phyloP scores from a whole-genome alignment of 306 rosid species.

The Notholithocarpus densiflorus region DNA sequence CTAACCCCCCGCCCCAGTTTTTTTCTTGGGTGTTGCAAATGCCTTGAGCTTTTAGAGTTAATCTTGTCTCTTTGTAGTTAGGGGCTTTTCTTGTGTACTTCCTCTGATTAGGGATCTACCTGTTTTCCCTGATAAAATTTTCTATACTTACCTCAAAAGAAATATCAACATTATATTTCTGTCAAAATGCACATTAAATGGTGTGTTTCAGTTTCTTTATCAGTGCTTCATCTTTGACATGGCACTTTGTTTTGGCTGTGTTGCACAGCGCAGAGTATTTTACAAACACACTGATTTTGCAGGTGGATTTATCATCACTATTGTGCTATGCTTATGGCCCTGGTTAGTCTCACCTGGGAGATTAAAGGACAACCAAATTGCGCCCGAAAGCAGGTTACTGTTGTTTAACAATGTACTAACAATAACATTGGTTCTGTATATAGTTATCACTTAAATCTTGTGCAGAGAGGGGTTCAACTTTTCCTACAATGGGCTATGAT shows the following conservation, averaged over 20 bases:
- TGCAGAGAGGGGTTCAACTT: conserved; percentile 95
- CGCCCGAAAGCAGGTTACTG: conserved; percentile 73
- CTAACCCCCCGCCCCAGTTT: neutral
- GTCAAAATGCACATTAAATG: neutral
- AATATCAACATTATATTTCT: neutral
- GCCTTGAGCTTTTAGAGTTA: neutral
- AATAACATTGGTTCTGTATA: neutral
- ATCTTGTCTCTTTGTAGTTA: neutral
- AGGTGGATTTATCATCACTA: conserved; percentile 99
- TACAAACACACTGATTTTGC: conserved; percentile 25
- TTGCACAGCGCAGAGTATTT: neutral
- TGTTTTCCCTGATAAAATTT: neutral
- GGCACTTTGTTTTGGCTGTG: neutral
- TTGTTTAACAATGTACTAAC: neutral
- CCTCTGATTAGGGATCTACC: neutral
- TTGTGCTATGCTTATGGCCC: conserved; percentile 94
- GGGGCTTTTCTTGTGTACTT: neutral
- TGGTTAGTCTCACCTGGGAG: conserved; percentile 99
- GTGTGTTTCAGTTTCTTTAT: neutral
- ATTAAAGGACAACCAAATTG: conserved; percentile 95
- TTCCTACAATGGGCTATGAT: conserved; percentile 99
- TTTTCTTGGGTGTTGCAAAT: neutral
- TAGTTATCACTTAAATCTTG: conserved; percentile 13
- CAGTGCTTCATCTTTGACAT: conserved; percentile 18
- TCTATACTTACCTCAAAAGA: neutral